Percentiles rank a stretch among this genome's conserved stretches.
phyloP scores from a whole-genome alignment of 306 rosid species.

The Cyclanthera cordifolia region DNA sequence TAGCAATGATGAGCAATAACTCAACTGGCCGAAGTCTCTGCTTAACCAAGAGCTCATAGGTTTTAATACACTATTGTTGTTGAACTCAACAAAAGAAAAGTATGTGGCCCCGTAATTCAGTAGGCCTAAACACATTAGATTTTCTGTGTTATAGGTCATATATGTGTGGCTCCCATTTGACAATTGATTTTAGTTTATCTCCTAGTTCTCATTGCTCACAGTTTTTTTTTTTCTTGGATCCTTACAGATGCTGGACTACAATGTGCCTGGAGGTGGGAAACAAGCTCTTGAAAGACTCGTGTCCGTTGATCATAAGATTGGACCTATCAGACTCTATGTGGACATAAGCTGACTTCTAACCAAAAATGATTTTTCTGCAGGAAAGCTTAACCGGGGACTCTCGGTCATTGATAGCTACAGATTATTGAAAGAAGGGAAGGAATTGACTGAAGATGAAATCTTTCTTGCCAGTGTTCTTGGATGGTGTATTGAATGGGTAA shows the following conservation, averaged over 20 bases:
- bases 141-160: not conserved
- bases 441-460: slow-evolving; percentile 27
- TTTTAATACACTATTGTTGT: too few relatives aligned
- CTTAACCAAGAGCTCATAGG: too few relatives aligned
- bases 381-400: slow-evolving; percentile 40
- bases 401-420: slow-evolving; percentile 36
- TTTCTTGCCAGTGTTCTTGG: slow-evolving; percentile 37
- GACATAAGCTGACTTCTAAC: not conserved
- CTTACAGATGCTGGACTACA: slow-evolving; percentile 76
- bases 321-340: not conserved
- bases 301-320: slow-evolving; percentile 8
- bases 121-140: not conserved
- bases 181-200: not conserved
- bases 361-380: slow-evolving; percentile 10
- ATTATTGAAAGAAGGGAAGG: slow-evolving; percentile 29
- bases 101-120: not conserved
- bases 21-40: too few relatives aligned
- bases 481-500: slow-evolving; percentile 54
- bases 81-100: too few relatives aligned
- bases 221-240: not conserved
- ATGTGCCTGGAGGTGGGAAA: slow-evolving; percentile 78
- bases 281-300: slow-evolving; percentile 10
- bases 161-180: not conserved
- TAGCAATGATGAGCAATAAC: too few relatives aligned
- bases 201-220: slow-evolving; percentile 15